phyloP scores from a whole-genome alignment of 139 green algal genomes.

The Chlorella sp. region DNA sequence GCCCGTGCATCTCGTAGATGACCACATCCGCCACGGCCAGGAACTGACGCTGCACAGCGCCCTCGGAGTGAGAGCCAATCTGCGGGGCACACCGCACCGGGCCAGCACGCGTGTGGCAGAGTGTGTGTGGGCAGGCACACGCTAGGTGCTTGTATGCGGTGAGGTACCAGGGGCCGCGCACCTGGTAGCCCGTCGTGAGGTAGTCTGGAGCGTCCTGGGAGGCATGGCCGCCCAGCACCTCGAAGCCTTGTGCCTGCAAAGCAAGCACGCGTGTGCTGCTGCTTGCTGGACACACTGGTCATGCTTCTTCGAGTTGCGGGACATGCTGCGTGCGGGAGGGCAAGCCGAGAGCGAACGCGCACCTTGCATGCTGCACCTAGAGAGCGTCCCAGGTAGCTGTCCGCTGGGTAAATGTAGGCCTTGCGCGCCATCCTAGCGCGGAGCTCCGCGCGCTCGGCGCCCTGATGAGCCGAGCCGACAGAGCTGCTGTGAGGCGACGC shows the following conservation, averaged over 20 bases:
- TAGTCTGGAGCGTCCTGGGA: background rate
- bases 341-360: no score
- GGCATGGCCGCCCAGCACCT: slow-evolving; percentile 1
- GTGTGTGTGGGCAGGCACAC: background rate
- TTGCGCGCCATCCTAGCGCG: background rate
- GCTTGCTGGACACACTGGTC: no score
- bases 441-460: no score
- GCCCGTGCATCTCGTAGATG: slow-evolving; percentile 20
- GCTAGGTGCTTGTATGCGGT: no score
- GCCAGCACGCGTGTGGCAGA: background rate
- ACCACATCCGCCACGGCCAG: slow-evolving; percentile 12
- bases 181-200: slow-evolving; percentile 1
- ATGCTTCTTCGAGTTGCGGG: no score
- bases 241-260: slow-evolving; percentile 6
- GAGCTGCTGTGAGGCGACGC: no score
- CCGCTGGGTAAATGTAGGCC: slow-evolving; percentile 8
- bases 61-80: background rate
- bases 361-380: background rate
- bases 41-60: slow-evolving; percentile 4
- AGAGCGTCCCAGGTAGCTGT: slow-evolving; percentile 7
- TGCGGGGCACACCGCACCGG: background rate
- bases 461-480: no score
- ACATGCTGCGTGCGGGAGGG: no score
- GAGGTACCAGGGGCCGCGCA: no score
- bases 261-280: no score